phyloP scores from a whole-genome alignment of 75 land plant genomes.

The Chamaecyparis obtusa region DNA sequence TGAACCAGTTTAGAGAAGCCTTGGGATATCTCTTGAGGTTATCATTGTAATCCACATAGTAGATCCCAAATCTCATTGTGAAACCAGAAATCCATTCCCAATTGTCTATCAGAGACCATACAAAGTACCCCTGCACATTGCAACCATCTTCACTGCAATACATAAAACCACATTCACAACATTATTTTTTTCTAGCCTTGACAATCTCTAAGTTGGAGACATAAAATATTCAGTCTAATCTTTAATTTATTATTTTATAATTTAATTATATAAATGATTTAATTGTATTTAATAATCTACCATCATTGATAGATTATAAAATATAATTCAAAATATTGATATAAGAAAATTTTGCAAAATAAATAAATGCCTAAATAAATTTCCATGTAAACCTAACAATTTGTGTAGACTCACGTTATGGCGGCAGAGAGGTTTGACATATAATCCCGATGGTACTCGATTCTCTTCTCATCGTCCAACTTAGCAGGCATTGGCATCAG shows the following conservation, averaged over 20 bases:
- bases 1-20: conserved; percentile 26
- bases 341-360: too few species aligned
- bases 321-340: too few species aligned
- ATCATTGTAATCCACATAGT: conserved; percentile 26
- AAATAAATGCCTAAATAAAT: too few species aligned
- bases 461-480: conserved; percentile 14
- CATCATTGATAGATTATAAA: too few species aligned
- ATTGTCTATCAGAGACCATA: conserved; percentile 35
- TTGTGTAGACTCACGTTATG: conserved; percentile 1
- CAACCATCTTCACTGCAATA: conserved; percentile 19
- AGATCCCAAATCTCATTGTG: conserved; percentile 24
- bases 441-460: conserved; percentile 19
- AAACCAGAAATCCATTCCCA: conserved; percentile 29
- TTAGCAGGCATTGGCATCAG: not conserved
- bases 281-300: too few species aligned
- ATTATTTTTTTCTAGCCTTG: not conserved
- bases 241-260: too few species aligned
- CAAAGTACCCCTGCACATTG: conserved; percentile 30
- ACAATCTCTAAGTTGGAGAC: too few species aligned
- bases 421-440: conserved; percentile 15
- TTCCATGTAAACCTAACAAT: not conserved
- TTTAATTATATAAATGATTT: too few species aligned
- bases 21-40: conserved; percentile 22
- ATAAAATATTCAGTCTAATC: too few species aligned
- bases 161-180: not conserved